Percentiles rank a stretch among this genome's conserved stretches.
Evolutionary conservation across 176 grass and related monocot species (phyloP).

Genomic region (Puya raimondii): DNA sequence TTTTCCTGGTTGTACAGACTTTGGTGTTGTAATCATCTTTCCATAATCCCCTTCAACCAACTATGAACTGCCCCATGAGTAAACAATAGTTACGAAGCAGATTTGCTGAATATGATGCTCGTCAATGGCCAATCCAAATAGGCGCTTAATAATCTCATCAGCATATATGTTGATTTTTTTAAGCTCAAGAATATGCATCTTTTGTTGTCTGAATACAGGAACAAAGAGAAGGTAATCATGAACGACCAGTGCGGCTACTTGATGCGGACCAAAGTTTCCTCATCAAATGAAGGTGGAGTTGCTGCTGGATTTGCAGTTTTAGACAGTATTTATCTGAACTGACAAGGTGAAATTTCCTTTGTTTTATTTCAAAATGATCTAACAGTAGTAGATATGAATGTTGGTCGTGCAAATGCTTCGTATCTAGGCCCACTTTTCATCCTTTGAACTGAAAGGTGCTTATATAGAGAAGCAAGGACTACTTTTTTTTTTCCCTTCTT

Average conservation of each 20-base stretch:
- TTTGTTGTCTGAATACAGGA: conserved; percentile 28
- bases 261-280: conserved; percentile 91
- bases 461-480: too few relatives aligned
- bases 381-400: not conserved
- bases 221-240: conserved; percentile 74
- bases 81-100: too few relatives aligned
- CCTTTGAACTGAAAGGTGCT: too few relatives aligned
- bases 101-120: too few relatives aligned
- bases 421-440: too few relatives aligned
- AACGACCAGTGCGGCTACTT: conserved; percentile 73
- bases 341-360: conserved; percentile 33
- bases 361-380: not conserved
- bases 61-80: too few relatives aligned
- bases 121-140: too few relatives aligned
- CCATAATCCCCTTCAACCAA: too few relatives aligned
- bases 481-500: too few relatives aligned
- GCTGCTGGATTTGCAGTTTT: conserved; percentile 90
- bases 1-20: too few relatives aligned
- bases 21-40: too few relatives aligned
- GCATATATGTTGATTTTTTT: conserved; percentile 4
- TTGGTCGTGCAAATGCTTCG: not conserved
- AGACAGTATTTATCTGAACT: conserved; percentile 67
- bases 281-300: conserved; percentile 92
- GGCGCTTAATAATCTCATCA: not conserved
- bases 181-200: not conserved